These are phyloP conservation scores for Botrytis medusae DNA, from an alignment of 2,329 filamentous ascomycete genomes.

Conservation along the genomic window DNA sequence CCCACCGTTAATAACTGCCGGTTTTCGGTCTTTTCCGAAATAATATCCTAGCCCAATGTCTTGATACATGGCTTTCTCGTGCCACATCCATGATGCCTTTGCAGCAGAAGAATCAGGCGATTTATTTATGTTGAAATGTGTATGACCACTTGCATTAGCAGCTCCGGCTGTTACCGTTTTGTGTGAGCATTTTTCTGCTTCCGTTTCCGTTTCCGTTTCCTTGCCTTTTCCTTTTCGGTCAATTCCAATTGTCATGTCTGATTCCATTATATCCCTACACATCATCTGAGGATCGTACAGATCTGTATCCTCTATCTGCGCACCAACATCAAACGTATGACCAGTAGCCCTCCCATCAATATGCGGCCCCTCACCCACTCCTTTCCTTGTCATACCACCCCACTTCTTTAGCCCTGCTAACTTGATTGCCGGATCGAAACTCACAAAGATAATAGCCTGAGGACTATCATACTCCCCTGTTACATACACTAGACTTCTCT, in stretches of 20 bases:
- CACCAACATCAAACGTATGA: neutral
- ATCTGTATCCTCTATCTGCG: neutral
- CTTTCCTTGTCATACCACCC: slow-evolving; percentile 27
- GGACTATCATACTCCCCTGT: slow-evolving; percentile 36
- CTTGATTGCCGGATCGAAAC: slow-evolving; percentile 45
- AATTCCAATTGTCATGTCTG: slow-evolving; percentile 29
- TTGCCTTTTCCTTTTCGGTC: slow-evolving; percentile 36
- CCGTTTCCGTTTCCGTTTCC: slow-evolving; percentile 23
- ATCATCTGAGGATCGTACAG: neutral
- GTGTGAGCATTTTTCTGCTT: slow-evolving; percentile 8
- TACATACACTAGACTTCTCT: slow-evolving; percentile 50
- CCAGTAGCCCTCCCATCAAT: slow-evolving; percentile 34
- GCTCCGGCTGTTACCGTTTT: neutral
- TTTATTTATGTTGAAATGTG: neutral
- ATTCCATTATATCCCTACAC: slow-evolving; percentile 28
- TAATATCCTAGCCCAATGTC: slow-evolving; percentile 34
- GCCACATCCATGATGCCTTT: slow-evolving; percentile 29
- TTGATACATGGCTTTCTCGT: slow-evolving; percentile 36
- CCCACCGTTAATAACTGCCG: neutral
- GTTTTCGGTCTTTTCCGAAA: slow-evolving; percentile 28
- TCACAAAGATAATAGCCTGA: slow-evolving; percentile 45
- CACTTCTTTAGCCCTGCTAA: slow-evolving; percentile 38
- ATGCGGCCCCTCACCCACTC: slow-evolving; percentile 35
- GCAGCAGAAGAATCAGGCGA: neutral
- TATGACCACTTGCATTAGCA: neutral